Evolutionary conservation across 1,284 basidiomycete species (phyloP), one percentile per base, ranked within the genome.

Genomic region (Cronartium quercuum): DNA sequence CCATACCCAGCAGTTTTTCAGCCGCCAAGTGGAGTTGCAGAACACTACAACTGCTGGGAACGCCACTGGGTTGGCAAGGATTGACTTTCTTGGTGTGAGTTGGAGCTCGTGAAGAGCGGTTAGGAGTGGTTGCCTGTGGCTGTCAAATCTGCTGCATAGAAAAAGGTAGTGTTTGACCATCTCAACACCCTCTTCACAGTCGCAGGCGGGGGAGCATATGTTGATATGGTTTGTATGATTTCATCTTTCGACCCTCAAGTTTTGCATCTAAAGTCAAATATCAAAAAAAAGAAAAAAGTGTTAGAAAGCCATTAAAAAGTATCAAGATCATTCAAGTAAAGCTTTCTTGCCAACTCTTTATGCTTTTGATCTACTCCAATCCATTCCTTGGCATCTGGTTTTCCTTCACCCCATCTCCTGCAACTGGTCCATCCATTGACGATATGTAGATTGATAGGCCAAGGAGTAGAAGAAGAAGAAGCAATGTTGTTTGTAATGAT

Each of bases 311-410:
- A 12, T 55, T 55, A 5, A 55, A 10, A 55, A 55, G n/a, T n/a
- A n/a, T n/a, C n/a, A n/a, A 55, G 15, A 55, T 13, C n/a, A 55
- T 21, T 10, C n/a, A 55, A 55, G 51, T 21, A 55, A 2, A n/a
- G 51, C n/a, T n/a, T 2, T 29, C 69, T 3, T 55, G 65, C 69
- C 61, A 71, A 62, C 4, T 62, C 34, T 41, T 71, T 71, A 37
- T 71, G 69, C 41, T 63, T 71, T 37, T 71, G 63, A 24, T 21
- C 60, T 29, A 71, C 69, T 24, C 69, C 69, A 21, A 71, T n/a
- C 69, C 69, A 71, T 65, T 71, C 69, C 6, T 63, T 60, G 42
- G 63, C 47, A 47, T 71, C 69, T 7, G 69, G 69, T 38, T 62
- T 47, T 29, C 34, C 37, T 65, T 71, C 69, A 13, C 69, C 69